Base-by-base conservation (phyloP, 192 early-diverging fungal species). In the Podila horticola region DNA sequence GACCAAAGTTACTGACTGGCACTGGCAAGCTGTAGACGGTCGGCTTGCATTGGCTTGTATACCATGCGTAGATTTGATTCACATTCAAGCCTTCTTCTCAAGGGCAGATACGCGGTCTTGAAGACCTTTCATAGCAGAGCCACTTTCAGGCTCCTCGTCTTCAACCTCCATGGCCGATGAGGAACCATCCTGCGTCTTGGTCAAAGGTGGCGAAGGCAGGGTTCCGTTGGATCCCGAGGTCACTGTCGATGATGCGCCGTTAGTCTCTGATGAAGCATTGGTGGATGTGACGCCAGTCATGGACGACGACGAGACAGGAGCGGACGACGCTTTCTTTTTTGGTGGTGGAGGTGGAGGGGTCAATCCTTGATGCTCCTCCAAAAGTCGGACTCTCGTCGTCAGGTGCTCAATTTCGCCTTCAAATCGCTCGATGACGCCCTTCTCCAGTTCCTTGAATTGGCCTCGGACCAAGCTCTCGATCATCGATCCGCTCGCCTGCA, bases 381-480 rank as follows among this genome's bases (percentile, higher is more conserved):
- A 28, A 26, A 73, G 77, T n/a, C 66, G 71, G 22, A 81, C 71
- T 26, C 77, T 71, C 13, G 71, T 66, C 28, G 57, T 73, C 62
- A 81, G 49, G 31, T 81, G 77, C 6, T 88, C 75, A 83, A 82
- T 62, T 67, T 75, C 71, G 67, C 83, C 38, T 64, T 88, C 82
- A 81, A 85, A 81, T 75, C 89, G 76, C 45, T 83, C 82, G 83
- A 87, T 69, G 67, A 91, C 58, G 38, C 84, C 75, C 86, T 91
- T 84, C 67, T 95, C 91, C 83, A 93, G 87, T 62, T 94, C 93
- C 49, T 92, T 82, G 66, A 95, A 89, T 63, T 93, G 93, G 6
- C 84, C 82, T 28, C 90, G 83, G n/a, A 95, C 92, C 33, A 95
- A 86, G 20, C 88, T 90, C 82, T 95, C 94, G 48, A 95, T 92